Conservation (phyloP, 2,329 filamentous ascomycete genomes). For the Colletotrichum noveboracense region DNA sequence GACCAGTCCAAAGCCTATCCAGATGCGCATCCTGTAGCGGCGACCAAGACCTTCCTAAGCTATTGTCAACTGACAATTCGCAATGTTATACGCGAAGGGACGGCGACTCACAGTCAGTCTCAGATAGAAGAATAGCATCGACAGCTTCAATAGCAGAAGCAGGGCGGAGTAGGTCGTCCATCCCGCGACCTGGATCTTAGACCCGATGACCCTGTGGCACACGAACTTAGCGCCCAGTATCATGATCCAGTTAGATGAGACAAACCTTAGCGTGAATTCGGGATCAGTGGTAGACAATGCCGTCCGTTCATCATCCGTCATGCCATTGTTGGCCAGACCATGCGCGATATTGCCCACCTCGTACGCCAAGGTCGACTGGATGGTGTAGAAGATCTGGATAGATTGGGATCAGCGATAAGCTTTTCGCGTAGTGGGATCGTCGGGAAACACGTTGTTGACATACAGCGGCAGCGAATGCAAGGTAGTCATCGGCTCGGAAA, state of each 20-base stretch:
- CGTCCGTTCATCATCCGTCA: slow-evolving; percentile 55
- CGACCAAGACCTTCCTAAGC: slow-evolving; percentile 39
- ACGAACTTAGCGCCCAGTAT: accelerated
- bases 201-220: slow-evolving; percentile 51
- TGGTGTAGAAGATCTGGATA: slow-evolving; percentile 52
- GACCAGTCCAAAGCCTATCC: slow-evolving; percentile 55
- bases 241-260: neutral
- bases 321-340: slow-evolving; percentile 62
- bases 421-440: neutral
- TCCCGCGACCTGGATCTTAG: slow-evolving; percentile 60
- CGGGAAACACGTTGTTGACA: neutral
- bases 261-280: slow-evolving; percentile 48
- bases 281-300: slow-evolving; percentile 45
- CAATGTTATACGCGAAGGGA: neutral
- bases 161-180: slow-evolving; percentile 61
- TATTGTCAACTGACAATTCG: neutral
- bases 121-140: slow-evolving; percentile 61
- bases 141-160: slow-evolving; percentile 61
- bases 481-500: slow-evolving; percentile 33
- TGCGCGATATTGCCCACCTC: slow-evolving; percentile 51
- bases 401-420: neutral
- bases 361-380: slow-evolving; percentile 56
- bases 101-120: slow-evolving; percentile 47
- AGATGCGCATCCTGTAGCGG: slow-evolving; percentile 48
- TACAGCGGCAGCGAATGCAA: slow-evolving; percentile 28